phyloP scores from a whole-genome alignment of 768 basidiomycete genomes.

The Russula vinacea region DNA sequence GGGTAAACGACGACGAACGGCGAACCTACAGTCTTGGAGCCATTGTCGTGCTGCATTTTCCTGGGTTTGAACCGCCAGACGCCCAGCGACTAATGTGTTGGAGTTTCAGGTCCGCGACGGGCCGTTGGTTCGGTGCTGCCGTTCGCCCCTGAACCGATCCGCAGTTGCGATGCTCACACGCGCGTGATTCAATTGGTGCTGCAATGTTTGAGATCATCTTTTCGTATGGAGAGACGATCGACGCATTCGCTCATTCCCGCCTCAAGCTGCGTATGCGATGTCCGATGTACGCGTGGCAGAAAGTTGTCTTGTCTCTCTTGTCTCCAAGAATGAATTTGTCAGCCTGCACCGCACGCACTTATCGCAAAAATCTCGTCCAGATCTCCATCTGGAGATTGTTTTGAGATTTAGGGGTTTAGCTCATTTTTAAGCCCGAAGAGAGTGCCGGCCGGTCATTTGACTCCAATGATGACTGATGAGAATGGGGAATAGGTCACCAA shows the following conservation, averaged over 20 bases:
- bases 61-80: not conserved
- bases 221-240: not conserved
- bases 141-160: conserved; percentile 18
- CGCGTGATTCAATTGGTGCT: not conserved
- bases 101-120: conserved; percentile 20
- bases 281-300: too few relatives aligned
- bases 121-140: conserved; percentile 1
- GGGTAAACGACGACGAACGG: not conserved
- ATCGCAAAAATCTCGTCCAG: conserved; percentile 7
- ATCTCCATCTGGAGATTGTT: conserved; percentile 19
- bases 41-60: conserved; percentile 1
- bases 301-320: too few relatives aligned
- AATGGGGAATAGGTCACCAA: not conserved
- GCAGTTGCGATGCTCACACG: not conserved
- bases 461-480: conserved; percentile 2
- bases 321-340: not conserved
- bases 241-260: not conserved
- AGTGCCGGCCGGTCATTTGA: conserved; percentile 14
- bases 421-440: not conserved
- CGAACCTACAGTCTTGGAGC: not conserved
- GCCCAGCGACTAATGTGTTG: not conserved
- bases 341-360: not conserved
- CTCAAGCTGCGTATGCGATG: too few relatives aligned
- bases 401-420: conserved; percentile 16
- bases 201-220: conserved; percentile 2